These are phyloP conservation scores for Eucalyptus cladocalyx DNA, from an alignment of 345 rosid genomes.

Conservation along the genomic window DNA sequence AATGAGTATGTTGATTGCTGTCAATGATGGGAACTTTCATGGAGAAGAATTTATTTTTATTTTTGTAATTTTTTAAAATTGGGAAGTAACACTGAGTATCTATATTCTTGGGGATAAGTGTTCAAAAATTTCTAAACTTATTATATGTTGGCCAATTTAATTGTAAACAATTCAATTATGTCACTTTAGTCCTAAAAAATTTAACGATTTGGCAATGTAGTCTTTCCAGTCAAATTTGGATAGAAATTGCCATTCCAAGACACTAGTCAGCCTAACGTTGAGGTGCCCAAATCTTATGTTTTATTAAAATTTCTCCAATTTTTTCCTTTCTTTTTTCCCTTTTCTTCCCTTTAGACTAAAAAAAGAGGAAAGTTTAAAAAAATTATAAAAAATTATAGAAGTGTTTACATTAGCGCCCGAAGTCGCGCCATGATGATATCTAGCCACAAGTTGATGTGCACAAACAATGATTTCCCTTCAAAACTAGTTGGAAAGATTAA, in stretches of 20 bases:
- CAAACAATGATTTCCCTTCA: too few species aligned
- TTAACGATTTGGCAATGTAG: not conserved
- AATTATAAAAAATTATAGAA: too few species aligned
- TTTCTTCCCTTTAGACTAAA: too few species aligned
- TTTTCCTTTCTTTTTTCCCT: not conserved
- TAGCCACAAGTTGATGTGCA: too few species aligned
- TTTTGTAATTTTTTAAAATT: not conserved
- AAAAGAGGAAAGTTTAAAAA: too few species aligned
- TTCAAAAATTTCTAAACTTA: not conserved
- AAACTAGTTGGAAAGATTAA: not conserved
- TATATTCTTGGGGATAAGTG: not conserved
- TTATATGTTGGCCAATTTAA: rapidly evolving
- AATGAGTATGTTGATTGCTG: not conserved
- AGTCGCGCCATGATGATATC: too few species aligned
- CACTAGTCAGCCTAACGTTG: not conserved
- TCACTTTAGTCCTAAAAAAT: rapidly evolving
- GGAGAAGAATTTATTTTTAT: not conserved
- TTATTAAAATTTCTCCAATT: not conserved
- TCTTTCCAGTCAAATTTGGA: not conserved
- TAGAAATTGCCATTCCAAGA: rapidly evolving
- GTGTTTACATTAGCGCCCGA: rapidly evolving
- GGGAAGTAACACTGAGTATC: not conserved
- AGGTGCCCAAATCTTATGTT: not conserved
- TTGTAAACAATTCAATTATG: not conserved
- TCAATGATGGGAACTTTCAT: not conserved